A percentile compares a stretch with the other conserved stretches of the same genome.
These are phyloP conservation scores for Starmerella roubikii DNA, from an alignment of 805 yeast genomes.

Conservation along the genomic window DNA sequence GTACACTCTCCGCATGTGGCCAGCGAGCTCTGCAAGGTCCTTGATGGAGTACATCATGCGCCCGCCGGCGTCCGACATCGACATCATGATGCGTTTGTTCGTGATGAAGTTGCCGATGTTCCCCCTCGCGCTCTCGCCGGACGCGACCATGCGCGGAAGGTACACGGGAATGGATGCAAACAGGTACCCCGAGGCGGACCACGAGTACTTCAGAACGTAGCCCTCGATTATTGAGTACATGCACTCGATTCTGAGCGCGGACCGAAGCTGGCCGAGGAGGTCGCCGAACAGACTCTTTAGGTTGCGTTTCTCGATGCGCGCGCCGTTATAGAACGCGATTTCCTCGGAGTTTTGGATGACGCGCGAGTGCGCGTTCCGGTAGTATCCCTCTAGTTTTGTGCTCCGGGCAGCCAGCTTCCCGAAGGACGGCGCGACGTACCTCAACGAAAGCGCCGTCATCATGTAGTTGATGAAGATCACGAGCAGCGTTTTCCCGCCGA, in stretches of 20 bases:
- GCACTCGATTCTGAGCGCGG: slow-evolving; percentile 46
- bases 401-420: slow-evolving; percentile 60
- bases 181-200: slow-evolving; percentile 92
- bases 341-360: slow-evolving; percentile 84
- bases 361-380: slow-evolving; percentile 73
- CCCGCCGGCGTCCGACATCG: slow-evolving; percentile 90
- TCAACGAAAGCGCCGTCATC: slow-evolving; percentile 61
- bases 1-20: slow-evolving; percentile 78
- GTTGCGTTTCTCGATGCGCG: slow-evolving; percentile 58
- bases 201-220: slow-evolving; percentile 73
- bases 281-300: slow-evolving; percentile 44
- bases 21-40: slow-evolving; percentile 80
- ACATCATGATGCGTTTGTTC: slow-evolving; percentile 77
- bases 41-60: slow-evolving; percentile 88
- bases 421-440: slow-evolving; percentile 68
- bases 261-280: slow-evolving; percentile 41
- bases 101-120: slow-evolving; percentile 79
- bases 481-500: slow-evolving; percentile 73
- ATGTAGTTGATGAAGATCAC: slow-evolving; percentile 76
- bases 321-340: slow-evolving; percentile 86
- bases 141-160: slow-evolving; percentile 35
- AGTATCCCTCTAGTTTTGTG: slow-evolving; percentile 75
- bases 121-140: slow-evolving; percentile 22
- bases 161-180: slow-evolving; percentile 84
- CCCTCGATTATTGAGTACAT: slow-evolving; percentile 67